Conservation (phyloP, 2,329 filamentous ascomycete species). For the Achaetomium macrosporum region DNA sequence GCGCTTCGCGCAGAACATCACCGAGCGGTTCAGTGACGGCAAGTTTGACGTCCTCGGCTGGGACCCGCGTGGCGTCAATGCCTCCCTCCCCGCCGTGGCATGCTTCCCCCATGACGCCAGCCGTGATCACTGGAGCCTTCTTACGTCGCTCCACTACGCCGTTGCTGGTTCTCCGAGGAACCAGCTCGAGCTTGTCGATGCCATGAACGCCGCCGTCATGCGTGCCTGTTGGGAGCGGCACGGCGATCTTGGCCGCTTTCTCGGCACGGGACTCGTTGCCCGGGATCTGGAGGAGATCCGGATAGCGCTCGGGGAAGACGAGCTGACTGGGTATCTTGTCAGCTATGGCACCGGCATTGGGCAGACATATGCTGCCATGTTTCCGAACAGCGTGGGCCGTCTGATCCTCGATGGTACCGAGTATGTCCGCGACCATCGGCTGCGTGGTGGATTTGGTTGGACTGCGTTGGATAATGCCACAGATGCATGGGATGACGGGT, state of each 20-base stretch:
- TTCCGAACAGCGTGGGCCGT: constrained; percentile 42
- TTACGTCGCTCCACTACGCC: constrained; percentile 36
- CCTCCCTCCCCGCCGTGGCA: constrained; percentile 38
- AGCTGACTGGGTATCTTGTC: constrained; percentile 44
- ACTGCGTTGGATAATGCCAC: constrained; percentile 44
- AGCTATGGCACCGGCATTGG: constrained; percentile 49
- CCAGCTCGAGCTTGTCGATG: constrained; percentile 40
- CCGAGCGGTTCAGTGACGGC: constrained; percentile 38
- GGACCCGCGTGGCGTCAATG: constrained; percentile 50
- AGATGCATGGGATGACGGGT: constrained; percentile 44
- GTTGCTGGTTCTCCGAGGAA: constrained; percentile 30
- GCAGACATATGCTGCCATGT: constrained; percentile 47
- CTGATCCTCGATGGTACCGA: constrained; percentile 46
- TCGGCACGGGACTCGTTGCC: constrained; percentile 42
- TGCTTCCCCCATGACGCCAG: constrained; percentile 43
- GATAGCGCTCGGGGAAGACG: constrained; percentile 39
- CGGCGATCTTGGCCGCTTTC: constrained; percentile 42
- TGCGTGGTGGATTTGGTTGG: constrained; percentile 42
- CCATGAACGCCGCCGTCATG: constrained; percentile 42
- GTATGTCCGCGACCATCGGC: constrained; percentile 41
- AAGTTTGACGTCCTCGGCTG: constrained; percentile 46
- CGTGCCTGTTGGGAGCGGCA: constrained; percentile 37
- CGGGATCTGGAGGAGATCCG: constrained; percentile 46
- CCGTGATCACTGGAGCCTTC: constrained; percentile 41
- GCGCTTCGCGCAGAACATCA: constrained; percentile 33